Conservation (phyloP, 2,329 filamentous ascomycete genomes). For the Elsinoe batatas region DNA sequence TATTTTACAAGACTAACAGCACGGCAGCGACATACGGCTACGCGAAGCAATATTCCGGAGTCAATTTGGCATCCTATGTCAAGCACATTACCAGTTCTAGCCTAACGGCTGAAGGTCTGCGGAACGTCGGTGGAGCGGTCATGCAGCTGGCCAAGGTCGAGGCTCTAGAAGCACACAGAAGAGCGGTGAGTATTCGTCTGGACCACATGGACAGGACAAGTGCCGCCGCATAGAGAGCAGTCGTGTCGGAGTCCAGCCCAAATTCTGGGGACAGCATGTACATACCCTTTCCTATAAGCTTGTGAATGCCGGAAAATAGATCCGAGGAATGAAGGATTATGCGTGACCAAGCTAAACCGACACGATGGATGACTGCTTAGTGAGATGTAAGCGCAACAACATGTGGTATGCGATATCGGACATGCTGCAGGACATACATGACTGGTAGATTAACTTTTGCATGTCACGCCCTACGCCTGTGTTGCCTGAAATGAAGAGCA, state of each 20-base stretch:
- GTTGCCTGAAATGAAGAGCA: neutral
- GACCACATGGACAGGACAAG: slow-evolving; percentile 21
- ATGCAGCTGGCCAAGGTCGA: slow-evolving; percentile 94
- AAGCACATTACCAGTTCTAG: slow-evolving; percentile 97
- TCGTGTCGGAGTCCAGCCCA: neutral
- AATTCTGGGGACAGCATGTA: slow-evolving; percentile 2
- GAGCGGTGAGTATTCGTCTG: slow-evolving; percentile 58
- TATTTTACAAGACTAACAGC: neutral
- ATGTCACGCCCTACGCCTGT: neutral
- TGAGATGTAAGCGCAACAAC: neutral
- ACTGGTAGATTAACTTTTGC: neutral
- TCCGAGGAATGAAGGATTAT: neutral
- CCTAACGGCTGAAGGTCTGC: slow-evolving; percentile 73
- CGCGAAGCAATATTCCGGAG: slow-evolving; percentile 95
- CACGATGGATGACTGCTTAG: neutral
- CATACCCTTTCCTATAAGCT: slow-evolving; percentile 6
- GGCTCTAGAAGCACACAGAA: slow-evolving; percentile 83
- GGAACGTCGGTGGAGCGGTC: slow-evolving; percentile 77
- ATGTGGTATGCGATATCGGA: neutral
- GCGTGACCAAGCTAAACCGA: neutral
- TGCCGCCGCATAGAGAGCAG: neutral
- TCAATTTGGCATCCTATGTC: slow-evolving; percentile 90
- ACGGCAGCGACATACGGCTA: slow-evolving; percentile 83
- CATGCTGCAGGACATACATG: neutral
- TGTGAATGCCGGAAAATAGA: neutral